Percentiles rank a stretch among this genome's conserved stretches.
phyloP scores from a whole-genome alignment of 257 asterid species.

The Solanum sitiens region DNA sequence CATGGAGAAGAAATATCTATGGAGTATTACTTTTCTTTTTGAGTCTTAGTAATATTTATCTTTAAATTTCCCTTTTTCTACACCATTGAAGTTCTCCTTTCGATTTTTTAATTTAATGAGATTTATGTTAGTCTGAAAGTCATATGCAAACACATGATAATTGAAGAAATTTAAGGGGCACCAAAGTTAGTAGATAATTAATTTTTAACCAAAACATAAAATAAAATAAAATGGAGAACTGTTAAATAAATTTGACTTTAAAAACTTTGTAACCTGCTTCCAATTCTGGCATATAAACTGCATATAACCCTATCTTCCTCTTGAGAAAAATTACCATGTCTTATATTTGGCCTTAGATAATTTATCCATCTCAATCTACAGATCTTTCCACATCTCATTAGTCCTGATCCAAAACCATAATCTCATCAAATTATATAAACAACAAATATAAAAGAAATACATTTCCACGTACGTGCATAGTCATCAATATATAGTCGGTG shows the following conservation, averaged over 20 bases:
- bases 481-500: not conserved
- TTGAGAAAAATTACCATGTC: slow-evolving; percentile 9
- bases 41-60: not conserved
- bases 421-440: not conserved
- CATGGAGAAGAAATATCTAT: not conserved
- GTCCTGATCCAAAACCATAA: not conserved
- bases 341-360: slow-evolving; percentile 13
- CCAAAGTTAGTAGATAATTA: not conserved
- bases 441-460: not conserved
- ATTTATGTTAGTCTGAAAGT: not conserved
- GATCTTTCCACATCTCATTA: slow-evolving; percentile 16
- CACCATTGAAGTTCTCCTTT: not conserved
- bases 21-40: not conserved
- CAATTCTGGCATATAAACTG: slow-evolving; percentile 9
- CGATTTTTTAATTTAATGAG: not conserved
- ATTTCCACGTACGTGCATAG: not conserved
- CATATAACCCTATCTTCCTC: slow-evolving; percentile 14
- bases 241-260: not conserved
- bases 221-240: not conserved
- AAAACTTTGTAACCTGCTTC: slow-evolving; percentile 8
- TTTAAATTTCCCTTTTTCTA: not conserved
- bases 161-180: not conserved
- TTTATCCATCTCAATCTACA: slow-evolving; percentile 18
- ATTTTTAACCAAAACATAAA: not conserved
- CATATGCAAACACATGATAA: not conserved